Evolutionary conservation across 2,329 filamentous ascomycete genomes (phyloP).

Genomic region (Alternaria alternata): DNA sequence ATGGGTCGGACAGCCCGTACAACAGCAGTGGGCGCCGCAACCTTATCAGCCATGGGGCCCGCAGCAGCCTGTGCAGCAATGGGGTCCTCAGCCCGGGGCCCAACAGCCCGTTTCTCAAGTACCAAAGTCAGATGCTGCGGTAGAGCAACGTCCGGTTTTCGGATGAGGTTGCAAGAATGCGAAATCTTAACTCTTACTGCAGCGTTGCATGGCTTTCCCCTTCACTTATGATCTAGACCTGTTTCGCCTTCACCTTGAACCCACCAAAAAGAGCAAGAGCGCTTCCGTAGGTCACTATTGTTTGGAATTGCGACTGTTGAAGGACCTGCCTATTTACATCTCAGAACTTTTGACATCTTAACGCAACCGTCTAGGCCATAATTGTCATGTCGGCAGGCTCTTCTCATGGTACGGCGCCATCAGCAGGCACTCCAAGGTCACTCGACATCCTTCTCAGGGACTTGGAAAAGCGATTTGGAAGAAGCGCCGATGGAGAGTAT

Average conservation of each 20-base stretch:
- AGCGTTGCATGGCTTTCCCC: neutral
- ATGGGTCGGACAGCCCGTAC: slow-evolving; percentile 12
- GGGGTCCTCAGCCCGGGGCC: neutral
- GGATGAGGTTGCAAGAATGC: neutral
- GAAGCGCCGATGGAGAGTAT: neutral
- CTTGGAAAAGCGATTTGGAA: neutral
- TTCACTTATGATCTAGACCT: neutral
- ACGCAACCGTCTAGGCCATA: neutral
- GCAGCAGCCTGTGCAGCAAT: slow-evolving; percentile 5
- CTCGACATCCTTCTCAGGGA: neutral
- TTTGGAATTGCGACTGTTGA: neutral
- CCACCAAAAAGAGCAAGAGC: neutral
- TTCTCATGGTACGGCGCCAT: neutral
- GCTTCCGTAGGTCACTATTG: neutral
- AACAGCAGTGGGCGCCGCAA: slow-evolving; percentile 19
- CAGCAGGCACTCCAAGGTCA: neutral
- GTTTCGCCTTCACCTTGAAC: neutral
- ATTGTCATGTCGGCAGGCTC: neutral
- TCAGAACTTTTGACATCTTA: neutral
- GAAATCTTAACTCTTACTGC: neutral
- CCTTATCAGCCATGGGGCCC: slow-evolving; percentile 11
- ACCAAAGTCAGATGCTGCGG: slow-evolving; percentile 6
- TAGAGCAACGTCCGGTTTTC: slow-evolving; percentile 10
- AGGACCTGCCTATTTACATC: neutral
- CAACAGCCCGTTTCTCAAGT: slow-evolving; percentile 2